Base-by-base conservation (phyloP, 2,329 filamentous ascomycete genomes). In the Aspergillus fumigatus region DNA sequence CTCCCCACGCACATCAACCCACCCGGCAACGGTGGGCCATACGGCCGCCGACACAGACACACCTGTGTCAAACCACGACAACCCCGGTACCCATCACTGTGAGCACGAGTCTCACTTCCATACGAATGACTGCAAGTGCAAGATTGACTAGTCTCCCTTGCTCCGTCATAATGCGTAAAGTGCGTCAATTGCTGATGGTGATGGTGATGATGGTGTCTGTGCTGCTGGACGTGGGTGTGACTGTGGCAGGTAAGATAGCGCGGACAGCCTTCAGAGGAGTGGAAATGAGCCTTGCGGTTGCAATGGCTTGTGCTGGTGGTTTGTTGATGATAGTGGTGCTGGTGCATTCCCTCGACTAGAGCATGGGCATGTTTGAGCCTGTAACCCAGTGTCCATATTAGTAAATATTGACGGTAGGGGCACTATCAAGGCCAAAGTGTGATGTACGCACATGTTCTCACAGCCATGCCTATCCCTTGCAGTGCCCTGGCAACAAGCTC, bases 1-100 rank as follows among this genome's bases (percentile, higher is more conserved):
- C 51, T 41, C 9, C 23, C 47, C 51, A 53, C 40, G 38, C 52
- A 51, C 51, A 58, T 38, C 50, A 56, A 38, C 32, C 14, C 32
- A 38, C 32, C 47, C 26, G 59, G 58, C 54, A 58, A 49, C n/a
- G 59, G 55, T 48, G 57, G 57, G 5, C 59, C 59, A 54, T 59
- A 62, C 27, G 55, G 53, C 52, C 45, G 54, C 26, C 41, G 32
- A 7, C 32, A 38, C 14, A 38, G 14, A 38, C 32, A 19, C 11
- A 2, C 23, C 43, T 17, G 21, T 23, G 26, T 38, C 27, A 45
- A 45, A 50, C 25, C 48, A 17, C 41, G 48, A 47, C 47, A 23
- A 26, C 29, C 27, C 49, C 19, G 4, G 7, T 25, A 23, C 35
- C 23, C 32, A 23, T 9, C 43, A 14, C 43, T 3, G 9, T 17